Base-by-base conservation (phyloP, 192 early-diverging fungal species). In the Mortierella antarctica region DNA sequence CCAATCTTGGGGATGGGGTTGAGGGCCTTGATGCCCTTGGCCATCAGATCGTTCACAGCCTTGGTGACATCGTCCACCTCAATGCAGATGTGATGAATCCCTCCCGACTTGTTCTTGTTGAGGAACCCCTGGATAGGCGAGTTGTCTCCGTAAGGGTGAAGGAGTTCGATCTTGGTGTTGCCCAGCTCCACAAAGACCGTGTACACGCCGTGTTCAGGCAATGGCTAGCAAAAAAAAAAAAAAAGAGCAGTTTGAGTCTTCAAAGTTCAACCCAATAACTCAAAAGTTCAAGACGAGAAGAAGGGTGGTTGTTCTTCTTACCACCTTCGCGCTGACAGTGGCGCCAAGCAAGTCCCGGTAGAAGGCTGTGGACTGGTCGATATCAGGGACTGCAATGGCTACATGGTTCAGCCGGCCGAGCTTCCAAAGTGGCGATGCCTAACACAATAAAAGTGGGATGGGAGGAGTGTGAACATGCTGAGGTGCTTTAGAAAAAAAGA, bases 101-200 rank as follows among this genome's bases (percentile, higher is more conserved):
- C 93, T 20, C 94, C 94, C 49, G 83, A 85, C 71, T 88, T 89
- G 84, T 95, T 95, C 77, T 93, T 94, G 46, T 89, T 89, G 31
- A 96, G 76, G 74, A 94, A 95, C 40, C 89, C 90, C 31, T 87
- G 83, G 63, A 95, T 95, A 40, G 94, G 94, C 48, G 89, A 91
- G 66, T 89, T 90, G 10, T 91, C 92, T 51, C 92, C 93, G 31
- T 87, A 86, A 4, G 92, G 92, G 64, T 92, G 89, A 31, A 95
- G 77, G 20, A 95, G 83, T 83, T 95, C 94, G 50, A 94, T 92
- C 84, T 95, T 95, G 52, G 94, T 95, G 83, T 95, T 94, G 8
- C 92, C 94, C 55, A 95, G 85, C 67, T 93, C 88, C 5, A 95
- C 91, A 86, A 95, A 95, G 4, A 95, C 92, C 2, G 94, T 95